Evolutionary conservation across 768 basidiomycete genomes (phyloP), one percentile per base, ranked within the genome.

Genomic region (Podaxis sp.): DNA sequence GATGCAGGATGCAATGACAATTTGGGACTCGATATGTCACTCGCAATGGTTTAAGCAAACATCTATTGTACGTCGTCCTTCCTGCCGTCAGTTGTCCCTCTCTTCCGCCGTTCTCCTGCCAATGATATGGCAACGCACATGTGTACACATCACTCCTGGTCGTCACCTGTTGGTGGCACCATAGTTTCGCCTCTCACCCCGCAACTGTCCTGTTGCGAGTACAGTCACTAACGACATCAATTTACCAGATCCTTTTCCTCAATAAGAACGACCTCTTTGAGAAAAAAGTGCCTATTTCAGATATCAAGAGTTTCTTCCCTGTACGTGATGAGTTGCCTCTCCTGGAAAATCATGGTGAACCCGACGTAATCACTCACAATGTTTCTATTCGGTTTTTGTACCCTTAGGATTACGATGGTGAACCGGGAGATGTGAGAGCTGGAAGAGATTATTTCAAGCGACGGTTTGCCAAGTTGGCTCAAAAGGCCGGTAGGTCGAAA

Each of bases 1-100:
- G 87, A 96, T 98, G 94, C 92, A 96, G 79, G 95, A 98, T 66
- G 93, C 95, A 1, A 91, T 98, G 88, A 93, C 93, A n/a, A 93
- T 98, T 55, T 98, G 95, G 90, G 95, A 98, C 68, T 94, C 94
- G 46, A 96, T 98, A 82, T 96, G 94, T 76, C 94, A 97, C 73
- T 96, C 94, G 9, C 94, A 96, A 66, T 97, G 94, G 94, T 97
- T 97, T 78, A 91, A 92, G 75, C 85, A 90, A 66, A 96, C 94
- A 0, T 94, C 93, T 9, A 93, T 97, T 59, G 94, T 94, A 66
- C 50, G 89, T 77, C 17, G 33, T 64, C 46, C 7, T 38, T 38
- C 24, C 2, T 54, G 38, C 33, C 54, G n/a, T 50, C 22, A 19
- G 27, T 29, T 29, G 27, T 29, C 7, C 5, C 27, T 6, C 25